A percentile compares a stretch with the other conserved stretches of the same genome.
Conservation (phyloP, 75 land plant genomes). For the Chamaecyparis obtusa region DNA sequence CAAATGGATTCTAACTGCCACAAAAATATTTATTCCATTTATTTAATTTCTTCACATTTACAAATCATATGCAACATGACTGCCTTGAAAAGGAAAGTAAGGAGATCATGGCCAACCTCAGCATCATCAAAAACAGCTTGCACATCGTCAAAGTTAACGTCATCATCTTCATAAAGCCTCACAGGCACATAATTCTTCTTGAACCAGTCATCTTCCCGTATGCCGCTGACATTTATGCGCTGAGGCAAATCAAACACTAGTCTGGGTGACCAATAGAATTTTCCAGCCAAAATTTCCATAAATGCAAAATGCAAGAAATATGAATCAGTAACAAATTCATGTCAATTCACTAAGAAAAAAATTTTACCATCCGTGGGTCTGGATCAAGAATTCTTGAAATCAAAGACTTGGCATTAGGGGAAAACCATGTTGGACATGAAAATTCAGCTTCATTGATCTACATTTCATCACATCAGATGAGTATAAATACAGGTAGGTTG, state of each 20-base stretch:
- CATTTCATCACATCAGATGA: background rate
- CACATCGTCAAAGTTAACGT: conserved; percentile 82
- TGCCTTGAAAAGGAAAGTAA: background rate
- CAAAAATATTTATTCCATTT: background rate
- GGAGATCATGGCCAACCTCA: conserved; percentile 51
- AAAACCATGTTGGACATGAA: conserved; percentile 90
- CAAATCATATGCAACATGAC: conserved; percentile 2
- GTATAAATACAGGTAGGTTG: background rate
- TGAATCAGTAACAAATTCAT: background rate
- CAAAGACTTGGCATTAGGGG: conserved; percentile 81
- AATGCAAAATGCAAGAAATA: background rate
- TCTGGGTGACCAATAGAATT: background rate
- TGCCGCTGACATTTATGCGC: conserved; percentile 72
- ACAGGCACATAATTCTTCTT: conserved; percentile 66
- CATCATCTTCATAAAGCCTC: conserved; percentile 62
- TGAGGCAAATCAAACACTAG: conserved; percentile 28
- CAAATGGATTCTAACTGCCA: background rate
- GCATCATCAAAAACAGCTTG: conserved; percentile 85
- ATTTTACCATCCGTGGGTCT: conserved; percentile 79
- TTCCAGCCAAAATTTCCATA: background rate
- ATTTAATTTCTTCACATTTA: background rate
- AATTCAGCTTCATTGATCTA: conserved; percentile 91
- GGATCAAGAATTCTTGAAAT: conserved; percentile 82
- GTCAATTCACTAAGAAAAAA: background rate
- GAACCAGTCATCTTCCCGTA: conserved; percentile 88